Percentiles rank a stretch among this genome's conserved stretches.
phyloP scores from a whole-genome alignment of 1,139 yeast species.

The Candida albicans region DNA sequence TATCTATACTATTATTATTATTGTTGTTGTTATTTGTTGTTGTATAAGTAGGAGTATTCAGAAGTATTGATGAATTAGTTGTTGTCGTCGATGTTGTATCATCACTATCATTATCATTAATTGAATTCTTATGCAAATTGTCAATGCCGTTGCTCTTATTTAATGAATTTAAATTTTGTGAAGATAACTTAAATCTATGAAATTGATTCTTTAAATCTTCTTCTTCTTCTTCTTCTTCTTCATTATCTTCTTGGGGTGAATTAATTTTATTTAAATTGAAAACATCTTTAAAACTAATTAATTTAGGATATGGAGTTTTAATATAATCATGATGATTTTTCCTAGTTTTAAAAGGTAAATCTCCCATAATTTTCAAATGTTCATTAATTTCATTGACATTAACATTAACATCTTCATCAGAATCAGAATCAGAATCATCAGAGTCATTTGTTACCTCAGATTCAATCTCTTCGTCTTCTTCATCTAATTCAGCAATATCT shows the following conservation, averaged over 20 bases:
- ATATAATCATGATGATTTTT: conserved; percentile 17
- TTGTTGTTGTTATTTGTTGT: too few relatives aligned
- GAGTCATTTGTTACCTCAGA: conserved; percentile 2
- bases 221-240: conserved; percentile 19
- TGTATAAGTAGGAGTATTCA: not conserved
- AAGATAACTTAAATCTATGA: conserved; percentile 31
- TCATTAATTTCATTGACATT: too few relatives aligned
- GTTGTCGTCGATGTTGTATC: conserved; percentile 15
- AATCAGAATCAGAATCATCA: too few relatives aligned
- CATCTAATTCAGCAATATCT: conserved; percentile 21
- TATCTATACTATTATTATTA: too few relatives aligned
- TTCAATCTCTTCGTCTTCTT: conserved; percentile 10
- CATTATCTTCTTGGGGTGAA: conserved; percentile 14
- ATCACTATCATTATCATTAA: conserved; percentile 19
- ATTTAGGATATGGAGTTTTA: conserved; percentile 33
- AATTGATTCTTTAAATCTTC: conserved; percentile 17
- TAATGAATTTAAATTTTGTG: conserved; percentile 19
- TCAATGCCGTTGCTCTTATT: conserved; percentile 8
- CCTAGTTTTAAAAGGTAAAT: too few relatives aligned
- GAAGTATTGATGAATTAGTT: not conserved
- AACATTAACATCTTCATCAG: too few relatives aligned
- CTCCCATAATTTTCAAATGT: too few relatives aligned
- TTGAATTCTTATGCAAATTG: conserved; percentile 19
- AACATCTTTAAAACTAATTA: conserved; percentile 35
- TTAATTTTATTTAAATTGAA: conserved; percentile 25